Evolutionary conservation across 129 eudicot species (phyloP).

Genomic region (Pseudognaphalium luteoalbum): DNA sequence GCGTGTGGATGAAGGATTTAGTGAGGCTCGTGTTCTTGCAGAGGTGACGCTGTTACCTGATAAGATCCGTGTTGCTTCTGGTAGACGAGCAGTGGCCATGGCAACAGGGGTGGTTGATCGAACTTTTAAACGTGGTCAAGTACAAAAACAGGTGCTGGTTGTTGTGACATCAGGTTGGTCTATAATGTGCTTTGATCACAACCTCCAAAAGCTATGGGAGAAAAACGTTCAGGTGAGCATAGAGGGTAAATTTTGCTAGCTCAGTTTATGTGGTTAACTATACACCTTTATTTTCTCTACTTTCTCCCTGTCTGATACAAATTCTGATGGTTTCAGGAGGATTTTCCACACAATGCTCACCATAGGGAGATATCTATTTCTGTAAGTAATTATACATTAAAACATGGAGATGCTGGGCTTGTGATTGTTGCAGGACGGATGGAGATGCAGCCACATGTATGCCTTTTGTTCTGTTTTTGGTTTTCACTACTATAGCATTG

Average conservation of each 20-base stretch:
- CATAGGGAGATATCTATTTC: slow-evolving; percentile 89
- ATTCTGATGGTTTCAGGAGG: slow-evolving; percentile 49
- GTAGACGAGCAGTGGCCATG: slow-evolving; percentile 99
- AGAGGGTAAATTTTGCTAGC: not conserved
- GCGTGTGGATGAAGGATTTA: slow-evolving; percentile 93
- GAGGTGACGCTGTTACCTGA: slow-evolving; percentile 85
- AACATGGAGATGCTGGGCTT: slow-evolving; percentile 94
- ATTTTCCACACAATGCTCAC: slow-evolving; percentile 94
- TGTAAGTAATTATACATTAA: slow-evolving; percentile 80
- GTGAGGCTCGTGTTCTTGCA: slow-evolving; percentile 87
- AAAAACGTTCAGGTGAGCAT: slow-evolving; percentile 69
- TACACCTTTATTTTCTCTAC: not conserved
- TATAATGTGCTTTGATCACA: slow-evolving; percentile 97
- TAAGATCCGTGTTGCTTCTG: slow-evolving; percentile 84
- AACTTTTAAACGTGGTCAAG: slow-evolving; percentile 63
- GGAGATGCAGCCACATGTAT: slow-evolving; percentile 98
- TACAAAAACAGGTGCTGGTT: slow-evolving; percentile 85
- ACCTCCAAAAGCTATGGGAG: slow-evolving; percentile 93
- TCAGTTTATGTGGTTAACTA: slow-evolving; percentile 16
- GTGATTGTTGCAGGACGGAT: slow-evolving; percentile 87
- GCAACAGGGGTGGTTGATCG: slow-evolving; percentile 90
- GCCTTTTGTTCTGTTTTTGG: slow-evolving; percentile 17
- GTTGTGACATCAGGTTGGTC: slow-evolving; percentile 98
- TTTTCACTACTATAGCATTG: not conserved
- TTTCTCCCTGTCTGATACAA: slow-evolving; percentile 12